Evolutionary conservation across 495 filamentous ascomycete species (phyloP), one percentile per base, ranked within the genome.

Genomic region (Penicillium salamii): DNA sequence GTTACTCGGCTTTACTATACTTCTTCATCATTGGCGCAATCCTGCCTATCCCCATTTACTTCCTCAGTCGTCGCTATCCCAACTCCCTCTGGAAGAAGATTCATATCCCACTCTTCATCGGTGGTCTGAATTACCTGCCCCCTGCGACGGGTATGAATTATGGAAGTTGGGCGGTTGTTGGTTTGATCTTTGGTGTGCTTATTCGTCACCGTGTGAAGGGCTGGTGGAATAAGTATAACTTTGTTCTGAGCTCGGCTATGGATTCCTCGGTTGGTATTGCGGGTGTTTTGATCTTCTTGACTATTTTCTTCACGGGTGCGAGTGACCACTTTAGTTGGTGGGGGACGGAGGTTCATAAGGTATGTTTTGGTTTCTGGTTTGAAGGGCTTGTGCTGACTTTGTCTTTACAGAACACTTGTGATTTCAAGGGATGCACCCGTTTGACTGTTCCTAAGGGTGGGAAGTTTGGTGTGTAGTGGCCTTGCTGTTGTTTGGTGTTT

Each of bases 211-310:
- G 82, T 9, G 76, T 79, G 3, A 59, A 55, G 8, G 79, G 69
- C 6, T 95, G 89, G 89, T 91, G 88, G 89, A 79, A 76, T 0
- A 92, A 91, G 63, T 95, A 92, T 61, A 92, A 86, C 28, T 91
- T 91, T 81, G 90, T 88, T 8, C 69, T 93, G 43, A 83, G 78
- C 44, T 87, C 88, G 1, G 89, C 87, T 9, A 70, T 93, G 44
- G 90, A 95, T 46, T 89, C 88, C 1, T 85, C 86, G 0, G 64
- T 92, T 7, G 86, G 89, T 2, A 83, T 90, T 52, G 86, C 83
- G 0, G 79, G 91, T 1, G 83, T 91, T 11, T 73, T 91, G 0
- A 82, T 92, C 3, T 93, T 95, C 66, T 90, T 95, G 58, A 85
- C 83, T 0, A 80, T 93, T 37, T 77, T 87, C 14, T 93, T 88